These are phyloP conservation scores for Mycena amicta DNA, from an alignment of 768 basidiomycete genomes.

Conservation along the genomic window DNA sequence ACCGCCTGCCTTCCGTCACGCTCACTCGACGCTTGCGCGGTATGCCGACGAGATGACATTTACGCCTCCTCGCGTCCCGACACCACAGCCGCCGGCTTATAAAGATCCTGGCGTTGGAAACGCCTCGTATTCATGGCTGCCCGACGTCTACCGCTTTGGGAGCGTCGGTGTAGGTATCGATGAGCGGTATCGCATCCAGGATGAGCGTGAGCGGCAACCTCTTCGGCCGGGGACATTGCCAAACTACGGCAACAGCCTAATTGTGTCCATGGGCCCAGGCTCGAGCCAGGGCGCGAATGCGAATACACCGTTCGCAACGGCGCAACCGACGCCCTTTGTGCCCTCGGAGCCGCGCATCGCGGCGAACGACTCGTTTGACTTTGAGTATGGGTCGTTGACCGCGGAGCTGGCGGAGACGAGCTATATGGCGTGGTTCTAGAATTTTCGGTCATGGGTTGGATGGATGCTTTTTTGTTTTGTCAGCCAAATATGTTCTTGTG, in stretches of 20 bases:
- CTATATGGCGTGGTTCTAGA: conserved; percentile 72
- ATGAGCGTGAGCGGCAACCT: not conserved
- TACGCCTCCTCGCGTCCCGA: conserved; percentile 14
- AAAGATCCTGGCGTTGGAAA: no score
- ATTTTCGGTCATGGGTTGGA: no score
- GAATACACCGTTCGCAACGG: conserved; percentile 31
- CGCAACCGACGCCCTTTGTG: conserved; percentile 46
- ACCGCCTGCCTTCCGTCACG: conserved; percentile 39
- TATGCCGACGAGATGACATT: conserved; percentile 37
- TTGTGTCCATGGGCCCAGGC: not conserved
- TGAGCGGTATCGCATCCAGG: conserved; percentile 34
- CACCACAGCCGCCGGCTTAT: conserved; percentile 10
- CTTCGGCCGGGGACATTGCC: not conserved
- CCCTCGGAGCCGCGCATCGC: conserved; percentile 52
- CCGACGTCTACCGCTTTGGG: conserved; percentile 50
- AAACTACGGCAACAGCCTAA: not conserved
- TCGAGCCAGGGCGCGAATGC: not conserved
- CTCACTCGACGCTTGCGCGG: conserved; percentile 36
- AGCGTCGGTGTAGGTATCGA: conserved; percentile 45
- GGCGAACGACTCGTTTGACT: conserved; percentile 58
- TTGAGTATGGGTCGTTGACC: conserved; percentile 62
- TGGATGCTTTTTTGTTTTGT: not conserved
- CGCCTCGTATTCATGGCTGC: conserved; percentile 35
- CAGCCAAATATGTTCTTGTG: no score
- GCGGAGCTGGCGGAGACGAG: conserved; percentile 59